Conservation (phyloP, 192 early-diverging fungal species). For the Backusella parvicylindrica region DNA sequence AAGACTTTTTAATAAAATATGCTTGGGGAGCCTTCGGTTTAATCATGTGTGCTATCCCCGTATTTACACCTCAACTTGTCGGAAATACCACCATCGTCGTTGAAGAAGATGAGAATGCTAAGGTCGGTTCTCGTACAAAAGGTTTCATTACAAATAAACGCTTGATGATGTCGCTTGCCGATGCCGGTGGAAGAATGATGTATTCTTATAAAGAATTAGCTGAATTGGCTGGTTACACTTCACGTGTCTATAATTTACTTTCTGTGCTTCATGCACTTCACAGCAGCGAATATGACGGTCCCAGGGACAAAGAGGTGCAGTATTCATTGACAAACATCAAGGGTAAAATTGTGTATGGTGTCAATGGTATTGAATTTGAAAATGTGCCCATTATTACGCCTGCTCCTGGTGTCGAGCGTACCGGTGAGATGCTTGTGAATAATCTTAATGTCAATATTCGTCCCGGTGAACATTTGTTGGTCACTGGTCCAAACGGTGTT, state of each 20-base stretch:
- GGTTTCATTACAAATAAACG: conserved; percentile 90
- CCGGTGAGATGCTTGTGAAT: conserved; percentile 84
- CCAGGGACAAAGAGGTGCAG: conserved; percentile 21
- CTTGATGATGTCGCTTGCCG: conserved; percentile 79
- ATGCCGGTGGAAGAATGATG: conserved; percentile 96
- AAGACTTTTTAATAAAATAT: conserved; percentile 97
- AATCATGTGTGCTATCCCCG: conserved; percentile 78
- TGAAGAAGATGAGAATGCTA: conserved; percentile 28
- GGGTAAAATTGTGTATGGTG: conserved; percentile 54
- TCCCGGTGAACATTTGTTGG: conserved; percentile 87
- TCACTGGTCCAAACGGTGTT: conserved; percentile 93
- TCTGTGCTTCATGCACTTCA: conserved; percentile 80
- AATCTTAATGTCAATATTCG: conserved; percentile 72
- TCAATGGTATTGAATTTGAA: conserved; percentile 77
- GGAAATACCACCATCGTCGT: conserved; percentile 19
- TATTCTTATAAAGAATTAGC: conserved; percentile 92
- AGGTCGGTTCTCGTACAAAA: conserved; percentile 64
- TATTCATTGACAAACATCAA: conserved; percentile 52
- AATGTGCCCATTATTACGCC: conserved; percentile 90
- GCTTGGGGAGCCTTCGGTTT: conserved; percentile 91
- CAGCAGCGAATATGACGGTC: conserved; percentile 49
- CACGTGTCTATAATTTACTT: conserved; percentile 82
- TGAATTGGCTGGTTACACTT: conserved; percentile 88
- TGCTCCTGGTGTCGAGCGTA: conserved; percentile 49
- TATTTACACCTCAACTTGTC: conserved; percentile 68